Conservation (phyloP, 78 protist species). For the Planoprotostelium fungivorum region DNA sequence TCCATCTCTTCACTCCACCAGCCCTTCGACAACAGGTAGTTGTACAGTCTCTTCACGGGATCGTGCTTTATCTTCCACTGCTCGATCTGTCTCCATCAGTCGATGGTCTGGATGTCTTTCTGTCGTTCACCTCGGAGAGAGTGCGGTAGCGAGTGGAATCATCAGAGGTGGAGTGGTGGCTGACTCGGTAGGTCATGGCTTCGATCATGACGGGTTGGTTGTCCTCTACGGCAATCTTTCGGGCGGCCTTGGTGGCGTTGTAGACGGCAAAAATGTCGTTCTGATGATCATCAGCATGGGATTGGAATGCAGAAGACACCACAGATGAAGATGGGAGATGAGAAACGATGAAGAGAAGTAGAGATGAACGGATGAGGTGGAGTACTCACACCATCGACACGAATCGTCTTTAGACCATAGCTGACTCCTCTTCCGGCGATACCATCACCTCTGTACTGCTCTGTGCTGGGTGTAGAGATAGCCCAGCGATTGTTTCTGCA, state of each 20-base stretch:
- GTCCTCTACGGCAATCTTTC: conserved; percentile 51
- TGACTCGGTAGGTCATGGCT: conserved; percentile 69
- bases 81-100: conserved; percentile 6
- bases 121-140: conserved; percentile 57
- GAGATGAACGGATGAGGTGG: too few relatives aligned
- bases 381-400: conserved; percentile 98
- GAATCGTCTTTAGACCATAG: conserved; percentile 81
- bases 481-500: conserved; percentile 98
- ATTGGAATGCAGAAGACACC: too few relatives aligned
- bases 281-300: too few relatives aligned
- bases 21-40: conserved; percentile 21
- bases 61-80: conserved; percentile 32
- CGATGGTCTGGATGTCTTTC: conserved; percentile 62
- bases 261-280: conserved; percentile 92
- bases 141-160: conserved; percentile 89
- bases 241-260: conserved; percentile 75
- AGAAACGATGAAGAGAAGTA: too few relatives aligned
- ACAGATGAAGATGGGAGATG: too few relatives aligned
- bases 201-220: conserved; percentile 49
- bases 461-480: conserved; percentile 90
- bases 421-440: conserved; percentile 76
- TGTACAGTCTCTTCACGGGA: conserved; percentile 25
- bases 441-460: conserved; percentile 90
- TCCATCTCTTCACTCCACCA: conserved; percentile 58
- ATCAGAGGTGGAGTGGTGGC: conserved; percentile 95